These are phyloP conservation scores for Irpex sp. DNA, from an alignment of 1,284 basidiomycete genomes.

Conservation along the genomic window DNA sequence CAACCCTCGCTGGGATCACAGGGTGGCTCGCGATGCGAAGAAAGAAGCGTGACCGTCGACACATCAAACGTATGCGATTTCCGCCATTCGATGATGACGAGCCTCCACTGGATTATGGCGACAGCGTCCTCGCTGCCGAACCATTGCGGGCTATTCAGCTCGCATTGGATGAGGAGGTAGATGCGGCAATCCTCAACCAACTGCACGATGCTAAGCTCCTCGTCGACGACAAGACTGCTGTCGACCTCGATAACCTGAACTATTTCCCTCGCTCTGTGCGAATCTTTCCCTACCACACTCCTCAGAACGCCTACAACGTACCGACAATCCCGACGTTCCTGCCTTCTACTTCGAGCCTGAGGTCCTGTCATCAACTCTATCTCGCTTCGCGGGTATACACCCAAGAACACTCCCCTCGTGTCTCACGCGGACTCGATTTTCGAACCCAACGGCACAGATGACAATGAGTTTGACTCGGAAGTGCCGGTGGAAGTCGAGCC, in stretches of 20 bases:
- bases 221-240: constrained; percentile 72
- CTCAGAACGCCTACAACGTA: constrained; percentile 99
- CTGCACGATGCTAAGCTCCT: constrained; percentile 98
- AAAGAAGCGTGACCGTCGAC: constrained; percentile 97
- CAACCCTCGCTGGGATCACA: constrained; percentile 69
- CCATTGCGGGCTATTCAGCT: constrained; percentile 98
- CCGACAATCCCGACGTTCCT: constrained; percentile 98
- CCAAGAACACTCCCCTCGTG: constrained; percentile 81
- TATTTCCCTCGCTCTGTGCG: constrained; percentile 94
- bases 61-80: constrained; percentile 99
- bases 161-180: constrained; percentile 93
- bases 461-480: constrained; percentile 86
- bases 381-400: constrained; percentile 79
- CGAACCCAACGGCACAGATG: constrained; percentile 79
- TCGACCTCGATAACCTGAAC: constrained; percentile 98
- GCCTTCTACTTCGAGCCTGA: constrained; percentile 99
- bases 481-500: constrained; percentile 82
- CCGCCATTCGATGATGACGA: constrained; percentile 99
- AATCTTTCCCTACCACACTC: constrained; percentile 89
- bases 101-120: constrained; percentile 95
- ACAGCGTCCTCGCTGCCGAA: constrained; percentile 98
- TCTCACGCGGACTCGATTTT: constrained; percentile 93
- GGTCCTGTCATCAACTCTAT: constrained; percentile 96
- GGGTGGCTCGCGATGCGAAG: constrained; percentile 99
- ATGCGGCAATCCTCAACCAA: constrained; percentile 95